These are phyloP conservation scores for Penicillium verrucosum DNA, from an alignment of 2,329 filamentous ascomycete species.

Conservation along the genomic window DNA sequence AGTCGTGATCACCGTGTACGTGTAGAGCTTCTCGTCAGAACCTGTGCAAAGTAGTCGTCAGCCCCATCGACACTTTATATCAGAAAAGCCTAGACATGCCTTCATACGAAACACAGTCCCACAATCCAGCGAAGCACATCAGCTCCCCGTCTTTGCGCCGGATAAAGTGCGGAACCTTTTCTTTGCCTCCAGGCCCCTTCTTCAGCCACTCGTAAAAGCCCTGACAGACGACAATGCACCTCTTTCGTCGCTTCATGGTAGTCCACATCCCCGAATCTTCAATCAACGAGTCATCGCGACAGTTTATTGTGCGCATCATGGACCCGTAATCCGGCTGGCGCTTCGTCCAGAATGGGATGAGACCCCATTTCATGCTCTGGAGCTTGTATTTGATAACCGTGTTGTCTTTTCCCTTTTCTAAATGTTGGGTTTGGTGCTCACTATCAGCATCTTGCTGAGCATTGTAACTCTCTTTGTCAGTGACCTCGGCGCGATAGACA, in stretches of 20 bases:
- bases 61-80: background rate
- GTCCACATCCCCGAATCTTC: slow-evolving; percentile 83
- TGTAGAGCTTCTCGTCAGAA: slow-evolving; percentile 69
- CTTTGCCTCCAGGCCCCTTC: slow-evolving; percentile 65
- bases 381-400: slow-evolving; percentile 67
- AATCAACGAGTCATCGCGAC: slow-evolving; percentile 79
- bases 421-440: slow-evolving; percentile 14
- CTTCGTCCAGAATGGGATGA: slow-evolving; percentile 93
- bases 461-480: slow-evolving; percentile 52
- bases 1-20: slow-evolving; percentile 93
- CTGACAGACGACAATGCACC: slow-evolving; percentile 82
- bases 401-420: slow-evolving; percentile 12
- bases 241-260: slow-evolving; percentile 82
- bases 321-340: slow-evolving; percentile 72
- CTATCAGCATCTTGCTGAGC: slow-evolving; percentile 18
- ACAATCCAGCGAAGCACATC: slow-evolving; percentile 87
- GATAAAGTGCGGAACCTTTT: slow-evolving; percentile 81
- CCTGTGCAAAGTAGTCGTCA: slow-evolving; percentile 37
- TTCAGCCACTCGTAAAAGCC: slow-evolving; percentile 98
- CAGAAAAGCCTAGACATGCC: slow-evolving; percentile 43
- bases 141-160: slow-evolving; percentile 77
- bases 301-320: slow-evolving; percentile 89
- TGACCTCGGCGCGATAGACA: slow-evolving; percentile 75
- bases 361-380: slow-evolving; percentile 93
- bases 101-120: slow-evolving; percentile 83